Evolutionary conservation across 2,329 filamentous ascomycete species (phyloP), one percentile per base, ranked within the genome.

Genomic region (Pseudogymnoascus sp.): DNA sequence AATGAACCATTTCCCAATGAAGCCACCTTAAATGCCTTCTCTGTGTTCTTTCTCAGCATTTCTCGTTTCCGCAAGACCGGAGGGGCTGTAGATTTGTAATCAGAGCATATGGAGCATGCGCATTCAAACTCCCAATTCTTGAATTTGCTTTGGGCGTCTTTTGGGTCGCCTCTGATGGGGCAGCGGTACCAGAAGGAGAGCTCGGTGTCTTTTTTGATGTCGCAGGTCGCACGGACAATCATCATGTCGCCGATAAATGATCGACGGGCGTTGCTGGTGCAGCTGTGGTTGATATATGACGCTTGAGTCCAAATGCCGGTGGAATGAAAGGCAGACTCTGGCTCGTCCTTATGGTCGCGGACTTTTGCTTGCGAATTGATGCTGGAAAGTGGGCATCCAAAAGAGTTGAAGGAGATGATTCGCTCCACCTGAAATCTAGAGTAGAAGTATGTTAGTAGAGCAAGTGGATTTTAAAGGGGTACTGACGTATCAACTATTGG

Each of bases 201-300:
- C 70, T 86, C 82, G 0, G 80, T 77, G 23, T 74, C 74, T 0
- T 77, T 66, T 0, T 74, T 66, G 0, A 85, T 69, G 54, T 82
- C 76, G 7, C 68, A 68, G 0, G 76, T 71, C 0, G 83, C 82
- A 6, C 80, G 79, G 23, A 85, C 61, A 8, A 85, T 75, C 67
- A 78, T 75, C 75, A 85, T 77, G 68, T 86, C 82, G 2, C 83
- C 82, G 43, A 85, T 81, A 68, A 83, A 84, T 1, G 77, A 71
- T n/a, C 79, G 79, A 0, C 64, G 65, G n/a, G 76, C 77, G 68
- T 84, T 85, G 85, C 48, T 41, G 4, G 76, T 16, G 69, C 83
- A 86, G 10, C 76, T 77, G 66, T 85, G 82, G 64, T 86, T 85
- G 67, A 83, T 78, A 63, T 76, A 74, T 0, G 82, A 81, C 3